Evolutionary conservation across 768 basidiomycete species (phyloP), one percentile per base, ranked within the genome.

Genomic region (Termitomyces sp.): DNA sequence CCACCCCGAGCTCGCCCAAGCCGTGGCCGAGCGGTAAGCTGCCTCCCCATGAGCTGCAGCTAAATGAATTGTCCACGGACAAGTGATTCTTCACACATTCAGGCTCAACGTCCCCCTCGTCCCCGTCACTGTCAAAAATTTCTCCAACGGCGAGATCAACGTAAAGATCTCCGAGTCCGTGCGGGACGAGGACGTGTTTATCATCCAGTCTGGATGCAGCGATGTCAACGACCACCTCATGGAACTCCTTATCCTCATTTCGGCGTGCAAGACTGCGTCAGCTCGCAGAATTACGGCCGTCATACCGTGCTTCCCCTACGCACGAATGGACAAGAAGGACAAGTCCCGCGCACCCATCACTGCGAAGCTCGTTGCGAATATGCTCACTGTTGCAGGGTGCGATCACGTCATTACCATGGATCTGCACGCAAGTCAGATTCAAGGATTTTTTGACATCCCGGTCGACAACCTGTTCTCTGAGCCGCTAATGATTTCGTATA

Each of bases 361-460:
- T 5, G 94, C 96, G 46, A 99, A 99, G 74, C 83, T 99, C 53
- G 92, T 98, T 48, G 95, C 96, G 23, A 98, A 97, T 72, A 98
- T 98, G 96, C 78, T 99, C 58, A 87, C 85, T 44, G 91, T 97
- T 47, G 95, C 97, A 9, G 96, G 96, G 23, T 97, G 94, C 68
- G 96, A 98, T 73, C 96, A 98, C 68, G 89, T 99, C 66, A 98
- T 99, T 63, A 98, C 96, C n/a, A 96, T 98, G 89, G 95, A 98
- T 70, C 76, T 98, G 50, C 96, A 98, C 67, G 95, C 96, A 42
- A 90, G 89, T 65, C 96, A 98, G 75, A 98, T 98, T 58, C 96
- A 98, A 68, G 96, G 96, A 7, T 98, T 98, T 78, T 98, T 98
- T 70, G 94, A 98, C 70, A 93, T 98, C 62, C 96, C 96, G 9